Conservation (phyloP, 495 filamentous ascomycete species). For the Xanthoparmelia taractica region DNA sequence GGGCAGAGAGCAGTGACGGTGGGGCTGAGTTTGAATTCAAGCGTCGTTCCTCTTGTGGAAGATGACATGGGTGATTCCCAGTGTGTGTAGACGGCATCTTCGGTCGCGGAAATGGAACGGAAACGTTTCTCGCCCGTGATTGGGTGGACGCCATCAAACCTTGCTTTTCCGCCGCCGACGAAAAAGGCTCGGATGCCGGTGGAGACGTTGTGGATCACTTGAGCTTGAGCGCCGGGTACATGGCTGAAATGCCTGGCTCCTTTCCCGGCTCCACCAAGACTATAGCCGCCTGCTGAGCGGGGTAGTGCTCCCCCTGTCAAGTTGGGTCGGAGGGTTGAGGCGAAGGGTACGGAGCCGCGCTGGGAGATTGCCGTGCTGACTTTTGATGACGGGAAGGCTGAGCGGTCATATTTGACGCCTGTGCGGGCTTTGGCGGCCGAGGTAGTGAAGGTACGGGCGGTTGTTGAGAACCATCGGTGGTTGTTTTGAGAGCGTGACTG, state of each 20-base stretch:
- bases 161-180: conserved; percentile 76
- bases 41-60: conserved; percentile 50
- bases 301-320: conserved; percentile 81
- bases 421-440: conserved; percentile 39
- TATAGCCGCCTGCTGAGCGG: conserved; percentile 81
- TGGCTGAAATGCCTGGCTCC: conserved; percentile 86
- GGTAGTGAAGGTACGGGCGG: conserved; percentile 52
- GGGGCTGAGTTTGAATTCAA: conserved; percentile 83
- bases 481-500: conserved; percentile 63
- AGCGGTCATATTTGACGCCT: conserved; percentile 50
- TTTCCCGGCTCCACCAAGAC: conserved; percentile 55
- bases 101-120: conserved; percentile 57
- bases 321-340: conserved; percentile 83
- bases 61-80: conserved; percentile 33
- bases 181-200: conserved; percentile 83
- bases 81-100: conserved; percentile 41
- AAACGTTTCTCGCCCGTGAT: conserved; percentile 68
- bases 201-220: conserved; percentile 92
- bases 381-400: conserved; percentile 57
- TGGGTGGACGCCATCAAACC: conserved; percentile 66
- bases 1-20: conserved; percentile 44
- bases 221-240: conserved; percentile 70
- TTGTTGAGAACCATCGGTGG: conserved; percentile 63
- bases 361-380: conserved; percentile 59
- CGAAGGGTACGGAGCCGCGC: conserved; percentile 73